Evolutionary conservation across 208 protist species (phyloP).

Genomic region (Angomonas deanei): DNA sequence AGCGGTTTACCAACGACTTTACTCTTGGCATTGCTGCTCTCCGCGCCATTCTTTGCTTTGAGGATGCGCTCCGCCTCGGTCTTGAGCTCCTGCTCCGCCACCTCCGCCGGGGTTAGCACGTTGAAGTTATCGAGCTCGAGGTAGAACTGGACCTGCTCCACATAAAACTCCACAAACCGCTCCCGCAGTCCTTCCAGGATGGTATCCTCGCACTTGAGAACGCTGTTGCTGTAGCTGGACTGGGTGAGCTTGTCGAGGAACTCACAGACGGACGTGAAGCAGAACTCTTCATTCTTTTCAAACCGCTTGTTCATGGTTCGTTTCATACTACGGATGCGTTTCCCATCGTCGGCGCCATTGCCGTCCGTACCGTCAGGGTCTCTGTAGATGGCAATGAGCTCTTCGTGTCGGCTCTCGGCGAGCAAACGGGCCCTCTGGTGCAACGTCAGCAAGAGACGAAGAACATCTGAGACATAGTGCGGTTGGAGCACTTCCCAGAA

Average conservation of each 20-base stretch:
- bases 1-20: neutral
- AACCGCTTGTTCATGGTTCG: conserved; percentile 2
- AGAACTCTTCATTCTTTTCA: conserved; percentile 4
- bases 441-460: conserved; percentile 49
- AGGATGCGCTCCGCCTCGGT: conserved; percentile 10
- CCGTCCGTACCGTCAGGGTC: neutral
- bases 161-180: conserved; percentile 34
- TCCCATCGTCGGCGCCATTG: neutral
- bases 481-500: conserved; percentile 45
- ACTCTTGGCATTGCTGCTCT: neutral
- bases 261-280: neutral
- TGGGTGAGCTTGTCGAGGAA: conserved; percentile 9
- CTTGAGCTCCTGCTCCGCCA: conserved; percentile 23
- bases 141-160: conserved; percentile 32
- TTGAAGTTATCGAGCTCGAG: conserved; percentile 27
- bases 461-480: conserved; percentile 29
- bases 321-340: neutral
- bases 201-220: neutral
- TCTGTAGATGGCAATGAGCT: neutral
- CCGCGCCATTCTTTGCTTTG: neutral
- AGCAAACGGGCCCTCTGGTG: conserved; percentile 29
- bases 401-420: neutral
- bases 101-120: conserved; percentile 22
- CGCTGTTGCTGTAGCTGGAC: neutral
- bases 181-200: conserved; percentile 3